A percentile compares a stretch with the other conserved stretches of the same genome.
phyloP scores from a whole-genome alignment of 352 stramenopile species.

The Phytophthora pluvialis region DNA sequence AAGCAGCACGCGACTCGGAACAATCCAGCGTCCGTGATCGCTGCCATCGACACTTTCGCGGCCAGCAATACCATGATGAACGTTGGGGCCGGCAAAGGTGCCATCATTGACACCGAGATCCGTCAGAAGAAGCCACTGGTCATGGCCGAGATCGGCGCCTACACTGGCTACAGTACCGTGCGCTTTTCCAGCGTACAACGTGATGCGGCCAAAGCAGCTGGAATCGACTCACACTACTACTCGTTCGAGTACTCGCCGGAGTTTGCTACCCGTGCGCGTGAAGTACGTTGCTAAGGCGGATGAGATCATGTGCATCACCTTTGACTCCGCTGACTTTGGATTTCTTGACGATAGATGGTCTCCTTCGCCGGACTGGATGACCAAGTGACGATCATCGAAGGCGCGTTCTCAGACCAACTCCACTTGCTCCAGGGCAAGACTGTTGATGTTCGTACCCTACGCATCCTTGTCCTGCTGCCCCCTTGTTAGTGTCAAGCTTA shows the following conservation, averaged over 20 bases:
- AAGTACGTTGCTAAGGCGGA: conserved; percentile 12
- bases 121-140: conserved; percentile 22
- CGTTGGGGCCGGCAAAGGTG: conserved; percentile 24
- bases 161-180: conserved; percentile 35
- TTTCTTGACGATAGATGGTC: conserved; percentile 22
- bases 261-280: conserved; percentile 20
- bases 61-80: conserved; percentile 36
- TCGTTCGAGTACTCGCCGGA: conserved; percentile 34
- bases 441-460: conserved; percentile 33
- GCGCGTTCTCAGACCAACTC: conserved; percentile 30
- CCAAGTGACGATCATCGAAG: conserved; percentile 35
- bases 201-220: conserved; percentile 16
- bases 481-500: too few species aligned
- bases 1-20: conserved; percentile 27
- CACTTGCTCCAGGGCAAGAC: conserved; percentile 20
- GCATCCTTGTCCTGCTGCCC: too few species aligned
- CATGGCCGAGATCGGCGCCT: conserved; percentile 35
- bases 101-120: conserved; percentile 28
- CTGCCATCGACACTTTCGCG: conserved; percentile 29
- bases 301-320: not conserved
- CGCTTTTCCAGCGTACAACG: conserved; percentile 26
- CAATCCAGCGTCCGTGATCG: conserved; percentile 20
- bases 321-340: not conserved
- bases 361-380: conserved; percentile 26
- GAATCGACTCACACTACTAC: conserved; percentile 32